Evolutionary conservation across 1,139 yeast genomes (phyloP), one percentile per base, ranked within the genome.

Genomic region (Yamadazyma aaseri): DNA sequence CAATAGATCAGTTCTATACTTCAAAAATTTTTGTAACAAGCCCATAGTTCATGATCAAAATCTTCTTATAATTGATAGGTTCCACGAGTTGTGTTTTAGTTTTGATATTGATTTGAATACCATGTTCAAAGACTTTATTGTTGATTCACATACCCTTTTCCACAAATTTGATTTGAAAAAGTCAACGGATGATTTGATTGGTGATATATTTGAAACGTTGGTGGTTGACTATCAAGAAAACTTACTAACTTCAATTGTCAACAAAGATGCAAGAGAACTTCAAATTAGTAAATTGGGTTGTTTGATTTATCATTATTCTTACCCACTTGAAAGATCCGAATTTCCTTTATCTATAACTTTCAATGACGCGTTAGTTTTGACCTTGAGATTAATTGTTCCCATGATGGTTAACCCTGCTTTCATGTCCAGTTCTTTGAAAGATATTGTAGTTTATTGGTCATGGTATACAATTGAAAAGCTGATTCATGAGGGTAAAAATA

Each of bases 41-140:
- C 35, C 42, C 7, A 39, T 51, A n/a, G 49, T 45, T 3, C 26
- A 38, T 17, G 23, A 31, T 2, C 26, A 22, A 15, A 25, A 31
- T 26, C 35, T 46, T 11, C 45, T 50, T 0, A 56, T 59, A 2
- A 40, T 67, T 16, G 69, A 68, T 23, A 63, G 89, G 34, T 50
- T 76, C n/a, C 58, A 65, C 23, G 77, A 75, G 40, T 62, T 85
- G 44, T 68, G 81, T 1, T 50, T 64, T 28, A 76, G 89, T 11
- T 74, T 68, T 56, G 97, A 89, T 55, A 51, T 87, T 33, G 77
- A 81, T 34, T 58, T 80, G 21, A 56, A 58, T 8, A 53, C 51
- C 1, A 55, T 58, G 22, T 73, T 85, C 39, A 46, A 51, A 4
- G 53, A 64, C 2, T 58, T 56, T 35, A 34, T 65, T 3, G 40